Conservation (phyloP, 1,284 basidiomycete genomes). For the Apiotrichum veenhuisii region DNA sequence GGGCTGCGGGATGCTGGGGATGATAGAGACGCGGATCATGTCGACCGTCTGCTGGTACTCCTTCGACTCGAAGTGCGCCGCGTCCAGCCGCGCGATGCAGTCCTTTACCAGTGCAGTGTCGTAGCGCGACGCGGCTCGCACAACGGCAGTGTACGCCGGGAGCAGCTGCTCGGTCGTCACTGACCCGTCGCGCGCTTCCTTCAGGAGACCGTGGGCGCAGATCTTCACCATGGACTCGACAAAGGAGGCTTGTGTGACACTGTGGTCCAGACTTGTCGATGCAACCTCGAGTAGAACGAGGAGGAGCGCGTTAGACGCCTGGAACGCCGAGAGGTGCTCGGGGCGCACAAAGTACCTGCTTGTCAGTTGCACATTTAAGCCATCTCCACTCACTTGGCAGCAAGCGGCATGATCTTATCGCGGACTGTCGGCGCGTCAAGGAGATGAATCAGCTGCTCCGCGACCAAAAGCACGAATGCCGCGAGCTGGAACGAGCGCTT, state of each 20-base stretch:
- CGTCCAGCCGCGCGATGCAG: conserved; percentile 9
- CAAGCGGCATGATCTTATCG: conserved; percentile 21
- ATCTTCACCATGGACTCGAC: conserved; percentile 24
- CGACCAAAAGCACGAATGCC: conserved; percentile 25
- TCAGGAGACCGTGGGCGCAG: conserved; percentile 25
- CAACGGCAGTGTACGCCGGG: conserved; percentile 25
- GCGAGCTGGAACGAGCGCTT: conserved; percentile 12
- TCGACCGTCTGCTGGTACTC: conserved; percentile 14
- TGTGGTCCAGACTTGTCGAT: conserved; percentile 8
- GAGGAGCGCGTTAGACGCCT: conserved; percentile 36
- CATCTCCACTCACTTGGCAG: conserved; percentile 31
- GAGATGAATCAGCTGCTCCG: conserved; percentile 30
- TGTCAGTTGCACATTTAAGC: too few relatives aligned
- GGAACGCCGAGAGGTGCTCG: conserved; percentile 26
- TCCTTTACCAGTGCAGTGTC: conserved; percentile 11
- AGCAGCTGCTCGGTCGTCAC: conserved; percentile 32
- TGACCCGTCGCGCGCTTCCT: conserved; percentile 19
- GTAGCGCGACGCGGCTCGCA: conserved; percentile 20
- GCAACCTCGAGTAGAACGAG: conserved; percentile 25
- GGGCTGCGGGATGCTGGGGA: conserved; percentile 17
- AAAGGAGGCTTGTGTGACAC: conserved; percentile 20
- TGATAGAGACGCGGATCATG: conserved; percentile 19
- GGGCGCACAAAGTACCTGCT: conserved; percentile 27
- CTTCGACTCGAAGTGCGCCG: conserved; percentile 7
- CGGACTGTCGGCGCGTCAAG: conserved; percentile 22